phyloP scores from a whole-genome alignment of 129 eudicot species.

The Saposhnikovia divaricata region DNA sequence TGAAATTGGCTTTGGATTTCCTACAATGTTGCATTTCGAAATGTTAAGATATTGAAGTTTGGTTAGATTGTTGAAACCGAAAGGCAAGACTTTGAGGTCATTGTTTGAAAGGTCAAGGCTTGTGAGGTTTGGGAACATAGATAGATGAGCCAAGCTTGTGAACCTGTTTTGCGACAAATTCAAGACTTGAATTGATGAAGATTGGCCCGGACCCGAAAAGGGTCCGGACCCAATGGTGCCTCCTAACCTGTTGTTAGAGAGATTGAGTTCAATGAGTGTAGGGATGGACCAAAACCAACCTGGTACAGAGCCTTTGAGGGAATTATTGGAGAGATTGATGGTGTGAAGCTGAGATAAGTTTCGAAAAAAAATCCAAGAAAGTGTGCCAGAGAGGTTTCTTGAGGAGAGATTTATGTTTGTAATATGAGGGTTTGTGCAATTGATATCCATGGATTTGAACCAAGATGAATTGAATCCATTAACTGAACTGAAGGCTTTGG shows the following conservation, averaged over 20 bases:
- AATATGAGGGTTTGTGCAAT: slow-evolving; percentile 45
- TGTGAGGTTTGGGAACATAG: slow-evolving; percentile 39
- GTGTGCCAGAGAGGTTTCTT: slow-evolving; percentile 55
- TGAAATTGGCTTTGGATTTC: slow-evolving; percentile 44
- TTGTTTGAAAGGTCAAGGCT: slow-evolving; percentile 63
- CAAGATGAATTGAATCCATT: slow-evolving; percentile 60
- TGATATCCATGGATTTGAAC: slow-evolving; percentile 24
- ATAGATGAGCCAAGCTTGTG: slow-evolving; percentile 42
- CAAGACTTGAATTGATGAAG: slow-evolving; percentile 37
- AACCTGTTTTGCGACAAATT: slow-evolving; percentile 72
- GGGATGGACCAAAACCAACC: slow-evolving; percentile 52
- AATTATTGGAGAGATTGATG: slow-evolving; percentile 77
- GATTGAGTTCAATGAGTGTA: slow-evolving; percentile 37
- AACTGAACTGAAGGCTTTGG: slow-evolving; percentile 70
- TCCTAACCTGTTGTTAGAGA: slow-evolving; percentile 65
- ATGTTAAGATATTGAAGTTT: slow-evolving; percentile 53
- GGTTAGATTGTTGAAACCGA: slow-evolving; percentile 34
- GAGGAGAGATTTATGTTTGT: slow-evolving; percentile 48
- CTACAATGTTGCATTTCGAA: slow-evolving; percentile 56
- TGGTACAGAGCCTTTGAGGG: slow-evolving; percentile 58
- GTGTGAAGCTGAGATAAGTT: slow-evolving; percentile 49
- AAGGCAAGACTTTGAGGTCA: slow-evolving; percentile 40
- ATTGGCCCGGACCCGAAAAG: slow-evolving; percentile 16
- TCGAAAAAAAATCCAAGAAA: slow-evolving; percentile 62
- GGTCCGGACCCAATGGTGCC: slow-evolving; percentile 43